Evolutionary conservation across 2,329 filamentous ascomycete species (phyloP), one percentile per base, ranked within the genome.

Genomic region (Fusarium sp.): DNA sequence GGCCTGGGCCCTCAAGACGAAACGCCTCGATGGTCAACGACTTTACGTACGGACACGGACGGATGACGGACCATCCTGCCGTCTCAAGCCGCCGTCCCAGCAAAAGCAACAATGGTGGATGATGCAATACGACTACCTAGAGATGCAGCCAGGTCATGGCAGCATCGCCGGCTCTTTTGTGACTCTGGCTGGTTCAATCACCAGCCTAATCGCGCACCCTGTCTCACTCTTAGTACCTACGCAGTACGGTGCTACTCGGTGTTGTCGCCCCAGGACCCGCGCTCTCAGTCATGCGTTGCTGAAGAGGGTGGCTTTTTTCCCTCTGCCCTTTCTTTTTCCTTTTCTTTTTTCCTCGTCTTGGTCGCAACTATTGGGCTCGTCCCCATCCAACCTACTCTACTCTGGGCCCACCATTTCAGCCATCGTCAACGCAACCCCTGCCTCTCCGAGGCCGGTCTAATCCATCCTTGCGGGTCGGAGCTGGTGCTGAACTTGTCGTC

Each of bases 161-260:
- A 69, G 69, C 60, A 69, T 69, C 68, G 65, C 70, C 70, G 74
- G 72, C 66, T 78, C 73, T 68, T 61, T 60, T 59, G 71, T 66
- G 69, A 68, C 65, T 64, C 66, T 69, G 63, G 69, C 63, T 70
- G 65, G 62, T 63, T 75, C 65, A 57, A 71, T 70, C 63, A 50
- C 67, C 68, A 70, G 69, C 71, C 68, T 69, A 67, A 73, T 68
- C 71, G 62, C 27, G n/a, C 68, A 60, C 50, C 71, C 45, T 79
- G 77, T 79, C 77, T 79, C 77, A 79, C 71, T 45, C 54, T 68
- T 73, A 65, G 73, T 66, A 54, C 50, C 50, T 54, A n/a, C n/a
- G 27, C 27, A 20, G 50, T n/a, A 33, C 27, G 60, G 64, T 52
- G 66, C 38, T 63, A 63, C 66, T 52, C 47, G 18, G 47, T 52